Percentiles rank a stretch among this genome's conserved stretches.
Evolutionary conservation across 805 yeast species (phyloP).

Genomic region (Hanseniaspora guilliermondii): DNA sequence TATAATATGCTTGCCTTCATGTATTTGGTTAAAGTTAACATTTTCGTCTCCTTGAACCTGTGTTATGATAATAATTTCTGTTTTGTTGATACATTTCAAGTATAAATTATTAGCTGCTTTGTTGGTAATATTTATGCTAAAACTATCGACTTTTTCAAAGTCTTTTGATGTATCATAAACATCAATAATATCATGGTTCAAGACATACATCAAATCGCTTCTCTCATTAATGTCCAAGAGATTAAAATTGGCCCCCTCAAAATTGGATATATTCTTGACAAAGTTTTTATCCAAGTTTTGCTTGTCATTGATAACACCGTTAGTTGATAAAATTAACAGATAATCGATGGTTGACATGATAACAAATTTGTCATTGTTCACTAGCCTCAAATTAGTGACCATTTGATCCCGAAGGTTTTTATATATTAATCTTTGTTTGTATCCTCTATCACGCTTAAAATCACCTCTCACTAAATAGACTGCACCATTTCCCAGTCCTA

Average conservation of each 20-base stretch:
- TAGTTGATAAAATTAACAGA: constrained; percentile 58
- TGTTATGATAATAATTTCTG: not conserved
- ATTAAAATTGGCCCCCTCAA: constrained; percentile 38
- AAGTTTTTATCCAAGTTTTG: constrained; percentile 27
- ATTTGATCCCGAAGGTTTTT: constrained; percentile 55
- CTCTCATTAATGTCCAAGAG: constrained; percentile 28
- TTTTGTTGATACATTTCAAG: not conserved
- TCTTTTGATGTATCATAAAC: not conserved
- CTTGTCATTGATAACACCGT: constrained; percentile 64
- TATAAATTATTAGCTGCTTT: not conserved
- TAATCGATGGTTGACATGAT: constrained; percentile 67
- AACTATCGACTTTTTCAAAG: not conserved
- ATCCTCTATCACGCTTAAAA: constrained; percentile 73
- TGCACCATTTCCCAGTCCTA: constrained; percentile 77
- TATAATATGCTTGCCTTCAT: not conserved
- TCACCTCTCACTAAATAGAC: constrained; percentile 81
- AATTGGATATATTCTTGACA: constrained; percentile 32
- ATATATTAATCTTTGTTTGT: constrained; percentile 70
- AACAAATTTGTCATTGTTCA: constrained; percentile 37
- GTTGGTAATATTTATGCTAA: not conserved
- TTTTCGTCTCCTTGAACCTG: not conserved
- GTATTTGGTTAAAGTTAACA: not conserved
- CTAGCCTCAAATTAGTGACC: constrained; percentile 60
- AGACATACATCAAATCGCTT: not conserved
- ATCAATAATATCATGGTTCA: not conserved